These are phyloP conservation scores for Solanum lignicaule DNA, from an alignment of 257 asterid species.

Conservation along the genomic window DNA sequence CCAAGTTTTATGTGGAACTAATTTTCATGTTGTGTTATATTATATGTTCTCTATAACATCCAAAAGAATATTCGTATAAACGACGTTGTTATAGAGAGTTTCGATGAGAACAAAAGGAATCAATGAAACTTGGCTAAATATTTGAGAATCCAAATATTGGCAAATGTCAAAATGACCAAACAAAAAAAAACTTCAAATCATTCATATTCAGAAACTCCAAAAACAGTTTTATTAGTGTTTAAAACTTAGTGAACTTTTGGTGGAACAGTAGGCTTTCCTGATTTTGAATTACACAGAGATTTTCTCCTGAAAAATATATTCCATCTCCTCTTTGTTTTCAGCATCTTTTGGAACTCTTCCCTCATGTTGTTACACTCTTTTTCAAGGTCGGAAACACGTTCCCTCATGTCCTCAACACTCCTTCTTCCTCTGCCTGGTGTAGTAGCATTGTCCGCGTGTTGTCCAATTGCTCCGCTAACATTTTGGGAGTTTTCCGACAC, in stretches of 20 bases:
- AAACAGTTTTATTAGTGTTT: background rate
- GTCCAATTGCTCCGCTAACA: slow-evolving; percentile 25
- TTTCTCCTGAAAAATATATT: slow-evolving; percentile 67
- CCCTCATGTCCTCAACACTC: slow-evolving; percentile 53
- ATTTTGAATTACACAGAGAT: slow-evolving; percentile 13
- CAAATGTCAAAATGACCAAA: background rate
- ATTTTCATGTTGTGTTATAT: background rate
- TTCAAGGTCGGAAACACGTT: slow-evolving; percentile 63
- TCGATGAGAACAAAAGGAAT: background rate
- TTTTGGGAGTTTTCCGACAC: slow-evolving; percentile 57
- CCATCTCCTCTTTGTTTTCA: slow-evolving; percentile 59
- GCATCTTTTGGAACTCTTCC: slow-evolving; percentile 56
- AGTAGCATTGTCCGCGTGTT: background rate
- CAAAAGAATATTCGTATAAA: background rate
- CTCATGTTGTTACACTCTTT: slow-evolving; percentile 74
- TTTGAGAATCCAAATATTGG: background rate
- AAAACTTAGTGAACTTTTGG: background rate
- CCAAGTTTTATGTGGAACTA: too few relatives aligned
- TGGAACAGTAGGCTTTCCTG: slow-evolving; percentile 1
- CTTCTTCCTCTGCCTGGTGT: background rate
- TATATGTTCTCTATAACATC: background rate
- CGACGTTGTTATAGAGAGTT: background rate
- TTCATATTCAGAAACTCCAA: background rate
- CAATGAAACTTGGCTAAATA: background rate
- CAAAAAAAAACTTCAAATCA: background rate